These are phyloP conservation scores for Darksidea phi DNA, from an alignment of 495 filamentous ascomycete species.

Conservation along the genomic window DNA sequence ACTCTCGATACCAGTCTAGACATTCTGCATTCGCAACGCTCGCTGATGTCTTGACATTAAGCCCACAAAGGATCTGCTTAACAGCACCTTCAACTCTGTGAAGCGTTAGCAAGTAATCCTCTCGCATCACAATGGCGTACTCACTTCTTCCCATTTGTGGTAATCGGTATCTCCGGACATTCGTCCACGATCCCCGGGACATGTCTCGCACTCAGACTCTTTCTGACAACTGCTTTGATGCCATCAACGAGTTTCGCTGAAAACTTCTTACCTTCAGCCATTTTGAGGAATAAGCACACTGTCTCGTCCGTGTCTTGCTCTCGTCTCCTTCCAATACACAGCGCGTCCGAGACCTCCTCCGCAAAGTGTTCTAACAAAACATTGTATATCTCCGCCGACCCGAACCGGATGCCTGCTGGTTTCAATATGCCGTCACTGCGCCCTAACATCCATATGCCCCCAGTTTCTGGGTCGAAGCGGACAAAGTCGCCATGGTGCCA, in stretches of 20 bases:
- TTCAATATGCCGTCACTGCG: conserved; percentile 77
- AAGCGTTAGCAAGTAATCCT: conserved; percentile 4
- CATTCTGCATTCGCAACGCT: conserved; percentile 83
- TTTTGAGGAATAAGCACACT: conserved; percentile 81
- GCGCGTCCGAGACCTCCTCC: conserved; percentile 72
- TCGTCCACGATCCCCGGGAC: conserved; percentile 79
- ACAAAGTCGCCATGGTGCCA: conserved; percentile 98
- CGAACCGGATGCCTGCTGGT: conserved; percentile 74
- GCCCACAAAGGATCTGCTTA: conserved; percentile 88
- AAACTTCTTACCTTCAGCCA: conserved; percentile 57
- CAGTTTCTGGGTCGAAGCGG: conserved; percentile 67
- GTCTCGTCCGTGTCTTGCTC: conserved; percentile 76
- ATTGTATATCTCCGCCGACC: conserved; percentile 87
- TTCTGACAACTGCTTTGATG: conserved; percentile 64
- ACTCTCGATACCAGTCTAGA: conserved; percentile 78
- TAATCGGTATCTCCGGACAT: conserved; percentile 79
- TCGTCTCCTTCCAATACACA: conserved; percentile 77
- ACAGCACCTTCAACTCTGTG: conserved; percentile 79
- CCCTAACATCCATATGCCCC: conserved; percentile 80
- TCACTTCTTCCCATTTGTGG: conserved; percentile 86
- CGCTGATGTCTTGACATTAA: conserved; percentile 78
- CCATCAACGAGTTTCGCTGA: conserved; percentile 52
- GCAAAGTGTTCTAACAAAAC: conserved; percentile 78
- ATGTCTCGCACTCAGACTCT: conserved; percentile 79
- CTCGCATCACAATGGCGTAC: conserved; percentile 27